phyloP scores from a whole-genome alignment of 345 rosid species.

The Gossypium ekmanianum region DNA sequence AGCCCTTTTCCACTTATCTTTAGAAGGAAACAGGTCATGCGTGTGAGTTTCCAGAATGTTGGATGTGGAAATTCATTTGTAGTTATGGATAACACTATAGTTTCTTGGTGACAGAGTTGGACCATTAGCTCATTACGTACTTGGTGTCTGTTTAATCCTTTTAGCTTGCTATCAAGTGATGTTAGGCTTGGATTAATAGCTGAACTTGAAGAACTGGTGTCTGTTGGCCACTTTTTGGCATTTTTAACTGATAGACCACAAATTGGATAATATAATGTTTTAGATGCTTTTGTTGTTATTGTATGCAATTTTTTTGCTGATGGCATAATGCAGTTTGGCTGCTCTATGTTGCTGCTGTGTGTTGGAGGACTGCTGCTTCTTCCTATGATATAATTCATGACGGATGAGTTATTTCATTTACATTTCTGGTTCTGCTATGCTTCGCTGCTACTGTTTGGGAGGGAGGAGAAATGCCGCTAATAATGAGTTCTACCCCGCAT shows the following conservation, averaged over 20 bases:
- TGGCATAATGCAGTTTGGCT: constrained; percentile 37
- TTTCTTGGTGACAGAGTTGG: neutral
- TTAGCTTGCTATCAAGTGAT: neutral
- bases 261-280: neutral
- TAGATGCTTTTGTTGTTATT: neutral
- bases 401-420: neutral
- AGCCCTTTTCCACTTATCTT: neutral
- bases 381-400: neutral
- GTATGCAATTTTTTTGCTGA: neutral
- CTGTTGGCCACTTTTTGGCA: neutral
- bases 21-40: neutral
- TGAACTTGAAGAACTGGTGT: neutral
- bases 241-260: neutral
- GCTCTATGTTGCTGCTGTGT: constrained; percentile 48
- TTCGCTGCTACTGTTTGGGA: constrained; percentile 43
- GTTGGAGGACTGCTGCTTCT: constrained; percentile 49
- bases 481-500: neutral
- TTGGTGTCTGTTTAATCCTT: neutral
- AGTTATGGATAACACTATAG: neutral
- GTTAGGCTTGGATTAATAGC: neutral
- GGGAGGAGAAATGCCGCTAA: constrained; percentile 49
- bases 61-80: neutral
- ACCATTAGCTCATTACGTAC: neutral
- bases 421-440: constrained; percentile 30
- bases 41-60: neutral